phyloP scores from a whole-genome alignment of 768 basidiomycete species.

The Neoboletus brunneissimus region DNA sequence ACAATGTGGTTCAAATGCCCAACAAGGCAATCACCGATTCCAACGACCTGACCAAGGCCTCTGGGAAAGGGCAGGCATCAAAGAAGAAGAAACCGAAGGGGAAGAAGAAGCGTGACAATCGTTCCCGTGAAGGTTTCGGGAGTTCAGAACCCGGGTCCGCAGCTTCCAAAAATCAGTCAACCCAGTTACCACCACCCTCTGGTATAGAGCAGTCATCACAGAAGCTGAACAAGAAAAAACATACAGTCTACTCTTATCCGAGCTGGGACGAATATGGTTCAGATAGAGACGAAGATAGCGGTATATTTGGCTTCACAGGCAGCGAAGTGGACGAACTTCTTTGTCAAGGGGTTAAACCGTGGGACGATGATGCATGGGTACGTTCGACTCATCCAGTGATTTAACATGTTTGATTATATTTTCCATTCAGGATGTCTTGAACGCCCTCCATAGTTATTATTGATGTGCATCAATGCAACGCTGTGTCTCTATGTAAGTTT shows the following conservation, averaged over 20 bases:
- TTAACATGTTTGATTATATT: not conserved
- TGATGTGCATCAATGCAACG: not conserved
- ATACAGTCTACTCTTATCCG: not conserved
- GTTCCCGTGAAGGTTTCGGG: not conserved
- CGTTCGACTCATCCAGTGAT: conserved; percentile 4
- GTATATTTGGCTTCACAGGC: conserved; percentile 28
- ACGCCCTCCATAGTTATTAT: conserved; percentile 2
- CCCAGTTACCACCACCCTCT: not conserved
- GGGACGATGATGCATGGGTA: conserved; percentile 45
- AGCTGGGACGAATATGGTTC: not conserved
- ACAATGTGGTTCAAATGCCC: not conserved
- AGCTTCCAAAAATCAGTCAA: not conserved
- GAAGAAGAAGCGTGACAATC: not conserved
- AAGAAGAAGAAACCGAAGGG: not conserved
- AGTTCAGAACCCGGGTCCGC: not conserved
- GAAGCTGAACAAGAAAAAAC: not conserved
- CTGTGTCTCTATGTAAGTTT: not conserved
- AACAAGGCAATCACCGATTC: not conserved
- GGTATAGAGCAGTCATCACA: not conserved
- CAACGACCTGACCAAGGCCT: not conserved
- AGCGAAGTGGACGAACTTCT: conserved; percentile 36
- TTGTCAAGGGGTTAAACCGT: conserved; percentile 42
- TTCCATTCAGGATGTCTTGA: conserved; percentile 13
- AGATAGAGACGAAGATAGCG: conserved; percentile 4
- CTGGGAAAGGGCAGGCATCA: not conserved